Evolutionary conservation across 2,329 filamentous ascomycete species (phyloP).

Genomic region (Sodiomyces alkalinus): DNA sequence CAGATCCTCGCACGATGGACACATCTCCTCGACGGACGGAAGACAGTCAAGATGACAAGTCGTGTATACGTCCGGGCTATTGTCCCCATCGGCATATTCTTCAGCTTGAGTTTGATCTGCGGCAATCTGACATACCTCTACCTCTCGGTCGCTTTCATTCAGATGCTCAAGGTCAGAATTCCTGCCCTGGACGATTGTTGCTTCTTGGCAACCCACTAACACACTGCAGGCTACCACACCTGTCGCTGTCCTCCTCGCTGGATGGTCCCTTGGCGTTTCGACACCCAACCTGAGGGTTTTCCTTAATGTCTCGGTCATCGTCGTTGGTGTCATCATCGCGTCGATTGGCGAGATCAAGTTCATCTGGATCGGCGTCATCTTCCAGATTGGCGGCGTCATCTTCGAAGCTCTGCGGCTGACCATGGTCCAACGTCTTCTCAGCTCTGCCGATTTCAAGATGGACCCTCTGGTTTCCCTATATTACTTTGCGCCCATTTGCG

Average conservation of each 20-base stretch:
- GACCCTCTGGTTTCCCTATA: constrained; percentile 78
- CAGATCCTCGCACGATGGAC: constrained; percentile 87
- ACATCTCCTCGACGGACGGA: constrained; percentile 77
- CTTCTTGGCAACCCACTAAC: too few species aligned
- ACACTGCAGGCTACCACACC: constrained; percentile 95
- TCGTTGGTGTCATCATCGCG: constrained; percentile 85
- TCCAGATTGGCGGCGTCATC: constrained; percentile 61
- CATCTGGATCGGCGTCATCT: constrained; percentile 62
- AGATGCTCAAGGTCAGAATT: constrained; percentile 82
- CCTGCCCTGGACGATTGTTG: neutral
- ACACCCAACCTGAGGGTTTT: constrained; percentile 76
- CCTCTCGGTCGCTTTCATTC: constrained; percentile 90
- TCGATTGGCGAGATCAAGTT: constrained; percentile 95
- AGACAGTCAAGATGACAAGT: constrained; percentile 94
- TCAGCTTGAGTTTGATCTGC: constrained; percentile 91
- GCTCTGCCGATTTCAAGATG: constrained; percentile 81
- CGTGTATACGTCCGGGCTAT: constrained; percentile 86
- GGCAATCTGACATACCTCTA: constrained; percentile 94
- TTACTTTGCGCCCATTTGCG: constrained; percentile 79
- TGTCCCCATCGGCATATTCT: constrained; percentile 88
- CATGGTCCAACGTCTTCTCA: constrained; percentile 72
- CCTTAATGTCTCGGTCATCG: constrained; percentile 87
- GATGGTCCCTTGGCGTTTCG: constrained; percentile 75
- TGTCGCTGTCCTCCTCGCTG: constrained; percentile 78
- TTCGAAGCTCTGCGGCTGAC: constrained; percentile 74